Conservation (phyloP, 1,284 basidiomycete genomes). For the Cryptococcus depauperatus region DNA sequence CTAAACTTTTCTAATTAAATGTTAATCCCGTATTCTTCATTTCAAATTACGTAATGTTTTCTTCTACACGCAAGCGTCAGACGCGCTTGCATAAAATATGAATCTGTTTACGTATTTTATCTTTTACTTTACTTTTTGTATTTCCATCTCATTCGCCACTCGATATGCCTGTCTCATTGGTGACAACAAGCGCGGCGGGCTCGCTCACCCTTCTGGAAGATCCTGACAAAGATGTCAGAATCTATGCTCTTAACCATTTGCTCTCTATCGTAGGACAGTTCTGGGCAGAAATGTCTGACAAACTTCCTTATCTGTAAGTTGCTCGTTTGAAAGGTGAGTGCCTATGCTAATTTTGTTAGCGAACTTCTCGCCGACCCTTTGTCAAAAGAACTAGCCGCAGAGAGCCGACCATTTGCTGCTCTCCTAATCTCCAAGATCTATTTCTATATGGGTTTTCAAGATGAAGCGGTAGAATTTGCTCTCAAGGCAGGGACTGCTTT, state of each 20-base stretch:
- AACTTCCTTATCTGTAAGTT: slow-evolving; percentile 76
- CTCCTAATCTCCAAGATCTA: slow-evolving; percentile 90
- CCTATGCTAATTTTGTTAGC: slow-evolving; percentile 46
- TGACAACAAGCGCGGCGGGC: slow-evolving; percentile 54
- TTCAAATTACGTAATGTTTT: too few species aligned
- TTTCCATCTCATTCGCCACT: background rate
- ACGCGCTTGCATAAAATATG: too few species aligned
- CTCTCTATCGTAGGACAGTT: slow-evolving; percentile 79
- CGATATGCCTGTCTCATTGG: slow-evolving; percentile 35
- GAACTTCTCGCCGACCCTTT: slow-evolving; percentile 73
- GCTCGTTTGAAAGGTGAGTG: background rate
- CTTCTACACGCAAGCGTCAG: too few species aligned
- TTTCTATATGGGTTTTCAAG: slow-evolving; percentile 87
- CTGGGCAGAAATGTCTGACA: slow-evolving; percentile 96
- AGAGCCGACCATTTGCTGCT: slow-evolving; percentile 70
- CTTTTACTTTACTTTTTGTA: too few species aligned
- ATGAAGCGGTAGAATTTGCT: slow-evolving; percentile 86
- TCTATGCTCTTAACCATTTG: slow-evolving; percentile 78
- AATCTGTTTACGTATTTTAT: too few species aligned
- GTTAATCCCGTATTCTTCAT: too few species aligned
- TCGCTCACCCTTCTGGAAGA: slow-evolving; percentile 83
- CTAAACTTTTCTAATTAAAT: too few species aligned
- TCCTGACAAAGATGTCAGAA: slow-evolving; percentile 68
- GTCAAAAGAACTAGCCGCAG: slow-evolving; percentile 60
- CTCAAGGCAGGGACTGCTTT: slow-evolving; percentile 81